Conservation (phyloP, 441 rosid species). For the Pelargonium cotyledonis region DNA sequence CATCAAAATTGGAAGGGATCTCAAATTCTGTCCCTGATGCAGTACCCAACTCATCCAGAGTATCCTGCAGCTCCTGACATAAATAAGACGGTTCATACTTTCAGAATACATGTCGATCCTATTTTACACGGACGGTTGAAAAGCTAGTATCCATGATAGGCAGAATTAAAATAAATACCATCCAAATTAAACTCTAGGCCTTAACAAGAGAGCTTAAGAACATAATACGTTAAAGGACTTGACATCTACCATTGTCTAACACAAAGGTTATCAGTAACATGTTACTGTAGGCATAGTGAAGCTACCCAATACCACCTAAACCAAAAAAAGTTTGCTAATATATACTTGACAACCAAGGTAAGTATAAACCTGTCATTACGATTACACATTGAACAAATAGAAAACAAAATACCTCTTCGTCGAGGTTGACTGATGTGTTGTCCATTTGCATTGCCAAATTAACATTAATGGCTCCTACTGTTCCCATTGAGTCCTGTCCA, state of each 20-base stretch:
- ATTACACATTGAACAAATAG: slow-evolving; percentile 4
- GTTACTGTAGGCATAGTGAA: neutral
- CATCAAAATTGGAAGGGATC: slow-evolving; percentile 41
- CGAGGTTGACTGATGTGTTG: slow-evolving; percentile 33
- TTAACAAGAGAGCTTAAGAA: too few relatives aligned
- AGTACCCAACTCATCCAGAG: slow-evolving; percentile 38
- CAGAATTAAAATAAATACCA: too few relatives aligned
- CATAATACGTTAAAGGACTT: too few relatives aligned
- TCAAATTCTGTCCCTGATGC: slow-evolving; percentile 47
- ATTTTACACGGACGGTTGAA: neutral
- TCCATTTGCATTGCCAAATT: slow-evolving; percentile 30
- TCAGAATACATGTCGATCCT: neutral
- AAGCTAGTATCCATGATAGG: neutral
- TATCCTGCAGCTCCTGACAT: slow-evolving; percentile 37
- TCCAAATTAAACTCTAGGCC: too few relatives aligned
- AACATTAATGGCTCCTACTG: slow-evolving; percentile 20
- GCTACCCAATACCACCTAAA: neutral
- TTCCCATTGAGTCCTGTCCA: slow-evolving; percentile 29
- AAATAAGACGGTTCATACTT: neutral
- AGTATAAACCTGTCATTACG: neutral
- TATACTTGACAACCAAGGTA: neutral
- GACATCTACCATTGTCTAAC: too few relatives aligned
- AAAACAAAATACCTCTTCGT: slow-evolving; percentile 34
- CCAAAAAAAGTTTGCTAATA: neutral
- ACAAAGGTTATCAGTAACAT: too few relatives aligned